These are phyloP conservation scores for Fusarium tanahbumbuense DNA, from an alignment of 2,329 filamentous ascomycete genomes.

Conservation along the genomic window DNA sequence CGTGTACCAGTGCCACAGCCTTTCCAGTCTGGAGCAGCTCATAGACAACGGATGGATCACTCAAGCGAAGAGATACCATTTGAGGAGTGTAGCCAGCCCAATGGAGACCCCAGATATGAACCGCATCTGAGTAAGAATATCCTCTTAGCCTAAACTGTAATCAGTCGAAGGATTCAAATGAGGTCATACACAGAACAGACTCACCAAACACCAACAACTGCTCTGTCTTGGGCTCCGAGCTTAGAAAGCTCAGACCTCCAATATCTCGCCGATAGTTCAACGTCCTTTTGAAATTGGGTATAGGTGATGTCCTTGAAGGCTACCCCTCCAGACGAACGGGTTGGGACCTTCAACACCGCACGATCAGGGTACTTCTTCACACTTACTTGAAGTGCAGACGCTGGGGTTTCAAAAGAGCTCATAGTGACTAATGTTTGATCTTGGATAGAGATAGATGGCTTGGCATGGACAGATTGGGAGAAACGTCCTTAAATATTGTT, in stretches of 20 bases:
- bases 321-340: not conserved
- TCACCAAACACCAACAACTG: conserved; percentile 40
- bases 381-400: not conserved
- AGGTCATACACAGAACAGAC: rapidly evolving
- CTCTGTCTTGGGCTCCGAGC: not conserved
- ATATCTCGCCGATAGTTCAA: conserved; percentile 19
- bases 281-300: conserved; percentile 16
- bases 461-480: not conserved
- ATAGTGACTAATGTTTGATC: not conserved
- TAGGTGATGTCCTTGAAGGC: conserved; percentile 28
- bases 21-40: conserved; percentile 20
- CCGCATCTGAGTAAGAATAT: conserved; percentile 19
- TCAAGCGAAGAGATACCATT: conserved; percentile 32
- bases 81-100: conserved; percentile 41
- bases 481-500: not conserved
- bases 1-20: conserved; percentile 29
- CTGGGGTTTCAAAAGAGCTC: conserved; percentile 3
- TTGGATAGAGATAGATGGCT: not conserved
- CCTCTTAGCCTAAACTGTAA: conserved; percentile 27
- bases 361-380: not conserved
- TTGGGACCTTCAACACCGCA: conserved; percentile 29
- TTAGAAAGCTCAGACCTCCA: conserved; percentile 20
- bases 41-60: conserved; percentile 28
- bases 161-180: not conserved
- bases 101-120: conserved; percentile 33